Evolutionary conservation across 805 yeast genomes (phyloP).

Genomic region (Yarrowia alimentaria): DNA sequence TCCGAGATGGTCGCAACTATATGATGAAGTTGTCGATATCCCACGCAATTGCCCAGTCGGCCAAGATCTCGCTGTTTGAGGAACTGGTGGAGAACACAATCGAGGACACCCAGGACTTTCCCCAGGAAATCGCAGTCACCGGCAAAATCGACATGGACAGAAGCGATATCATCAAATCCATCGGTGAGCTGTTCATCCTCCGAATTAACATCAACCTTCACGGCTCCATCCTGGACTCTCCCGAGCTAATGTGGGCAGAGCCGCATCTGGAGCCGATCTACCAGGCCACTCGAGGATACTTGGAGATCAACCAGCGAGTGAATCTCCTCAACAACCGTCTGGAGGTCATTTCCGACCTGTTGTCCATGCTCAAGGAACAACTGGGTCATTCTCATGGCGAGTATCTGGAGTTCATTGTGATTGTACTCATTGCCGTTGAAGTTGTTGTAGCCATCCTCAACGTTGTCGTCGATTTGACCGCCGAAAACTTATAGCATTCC

Average conservation of each 20-base stretch:
- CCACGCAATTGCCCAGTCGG: slow-evolving; percentile 94
- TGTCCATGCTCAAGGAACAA: slow-evolving; percentile 96
- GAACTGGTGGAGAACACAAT: slow-evolving; percentile 95
- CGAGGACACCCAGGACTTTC: slow-evolving; percentile 95
- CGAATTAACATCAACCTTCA: slow-evolving; percentile 46
- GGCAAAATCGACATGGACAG: slow-evolving; percentile 95
- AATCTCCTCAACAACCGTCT: slow-evolving; percentile 83
- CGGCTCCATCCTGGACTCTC: slow-evolving; percentile 79
- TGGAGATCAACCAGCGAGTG: slow-evolving; percentile 93
- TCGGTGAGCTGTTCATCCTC: slow-evolving; percentile 90
- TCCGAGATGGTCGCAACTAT: slow-evolving; percentile 84
- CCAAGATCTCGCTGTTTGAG: slow-evolving; percentile 90
- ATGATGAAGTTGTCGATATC: slow-evolving; percentile 91
- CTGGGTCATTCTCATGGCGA: slow-evolving; percentile 91
- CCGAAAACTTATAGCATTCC: slow-evolving; percentile 29
- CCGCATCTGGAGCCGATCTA: slow-evolving; percentile 97
- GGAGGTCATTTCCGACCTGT: slow-evolving; percentile 87
- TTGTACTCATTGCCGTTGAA: slow-evolving; percentile 86
- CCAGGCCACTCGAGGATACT: slow-evolving; percentile 93
- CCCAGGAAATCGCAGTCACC: slow-evolving; percentile 89
- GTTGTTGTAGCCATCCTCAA: slow-evolving; percentile 84
- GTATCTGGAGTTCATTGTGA: slow-evolving; percentile 85
- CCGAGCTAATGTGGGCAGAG: slow-evolving; percentile 98
- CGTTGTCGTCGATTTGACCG: slow-evolving; percentile 47
- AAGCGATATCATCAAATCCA: slow-evolving; percentile 93